Conservation (phyloP, 495 filamentous ascomycete species). For the Hypoxylon intermedium region DNA sequence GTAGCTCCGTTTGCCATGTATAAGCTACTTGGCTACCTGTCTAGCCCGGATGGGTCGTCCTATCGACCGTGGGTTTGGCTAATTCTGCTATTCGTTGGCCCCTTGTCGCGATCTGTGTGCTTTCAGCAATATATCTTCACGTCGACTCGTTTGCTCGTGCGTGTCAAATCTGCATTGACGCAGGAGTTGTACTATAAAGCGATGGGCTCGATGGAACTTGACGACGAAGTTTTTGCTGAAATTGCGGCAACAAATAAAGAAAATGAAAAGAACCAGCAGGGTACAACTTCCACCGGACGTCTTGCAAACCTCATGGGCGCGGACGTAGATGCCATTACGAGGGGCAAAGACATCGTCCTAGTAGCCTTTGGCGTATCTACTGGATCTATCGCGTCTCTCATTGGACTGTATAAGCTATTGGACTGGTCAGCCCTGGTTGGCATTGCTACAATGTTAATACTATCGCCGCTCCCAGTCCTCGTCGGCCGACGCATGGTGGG, state of each 20-base stretch:
- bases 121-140: conserved; percentile 60
- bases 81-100: conserved; percentile 53
- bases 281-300: conserved; percentile 52
- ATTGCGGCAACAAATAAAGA: conserved; percentile 37
- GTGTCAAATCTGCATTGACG: conserved; percentile 55
- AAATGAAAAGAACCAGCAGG: conserved; percentile 39
- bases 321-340: conserved; percentile 55
- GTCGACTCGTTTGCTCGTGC: conserved; percentile 54
- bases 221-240: conserved; percentile 49
- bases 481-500: conserved; percentile 51
- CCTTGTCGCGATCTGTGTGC: conserved; percentile 48
- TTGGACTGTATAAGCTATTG: conserved; percentile 54
- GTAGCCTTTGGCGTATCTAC: conserved; percentile 46
- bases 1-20: conserved; percentile 55
- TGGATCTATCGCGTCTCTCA: conserved; percentile 45
- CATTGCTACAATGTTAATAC: conserved; percentile 45
- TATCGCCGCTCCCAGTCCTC: conserved; percentile 50
- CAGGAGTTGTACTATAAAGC: conserved; percentile 61
- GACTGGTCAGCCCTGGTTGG: conserved; percentile 58
- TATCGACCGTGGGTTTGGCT: conserved; percentile 56
- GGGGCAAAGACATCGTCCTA: conserved; percentile 52
- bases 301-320: conserved; percentile 61
- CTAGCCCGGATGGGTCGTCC: conserved; percentile 41
- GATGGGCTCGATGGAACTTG: conserved; percentile 53
- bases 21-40: conserved; percentile 51